Evolutionary conservation across 306 rosid species (phyloP).

Genomic region (Pueraria montana): DNA sequence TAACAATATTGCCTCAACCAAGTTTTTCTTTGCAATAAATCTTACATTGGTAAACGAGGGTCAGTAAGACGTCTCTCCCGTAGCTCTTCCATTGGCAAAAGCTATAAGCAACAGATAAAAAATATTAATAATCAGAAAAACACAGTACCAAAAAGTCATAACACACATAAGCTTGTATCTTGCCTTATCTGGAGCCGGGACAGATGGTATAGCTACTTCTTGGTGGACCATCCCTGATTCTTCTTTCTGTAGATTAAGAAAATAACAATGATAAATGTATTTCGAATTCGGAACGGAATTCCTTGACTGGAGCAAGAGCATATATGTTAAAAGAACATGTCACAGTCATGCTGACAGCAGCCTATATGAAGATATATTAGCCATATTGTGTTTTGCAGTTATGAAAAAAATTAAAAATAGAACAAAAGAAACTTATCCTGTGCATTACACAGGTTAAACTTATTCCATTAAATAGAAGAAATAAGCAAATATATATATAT

Average conservation of each 20-base stretch:
- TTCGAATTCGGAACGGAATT: constrained; percentile 33
- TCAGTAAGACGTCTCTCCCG: constrained; percentile 56
- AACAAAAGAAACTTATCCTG: not conserved
- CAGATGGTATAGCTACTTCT: constrained; percentile 74
- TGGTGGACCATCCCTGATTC: constrained; percentile 82
- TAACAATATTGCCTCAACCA: constrained; percentile 26
- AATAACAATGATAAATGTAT: constrained; percentile 39
- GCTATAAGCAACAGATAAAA: constrained; percentile 43
- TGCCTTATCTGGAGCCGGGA: constrained; percentile 80
- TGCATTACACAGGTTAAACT: not conserved
- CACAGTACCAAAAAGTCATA: constrained; percentile 16
- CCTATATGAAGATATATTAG: constrained; percentile 28
- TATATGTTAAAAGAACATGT: constrained; percentile 2
- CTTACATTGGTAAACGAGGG: constrained; percentile 55
- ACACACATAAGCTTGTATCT: constrained; percentile 46
- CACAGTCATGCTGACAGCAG: constrained; percentile 15
- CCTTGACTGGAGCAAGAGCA: constrained; percentile 27
- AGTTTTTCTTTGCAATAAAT: constrained; percentile 34
- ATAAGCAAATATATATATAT: no score
- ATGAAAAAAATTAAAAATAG: not conserved
- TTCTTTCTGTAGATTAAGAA: constrained; percentile 70
- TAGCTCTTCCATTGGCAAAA: constrained; percentile 55
- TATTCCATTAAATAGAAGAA: no score
- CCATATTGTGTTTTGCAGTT: constrained; percentile 1
- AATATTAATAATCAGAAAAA: constrained; percentile 29